Evolutionary conservation across 1,284 basidiomycete species (phyloP).

Genomic region (Austroboletus novae-zelandiae): DNA sequence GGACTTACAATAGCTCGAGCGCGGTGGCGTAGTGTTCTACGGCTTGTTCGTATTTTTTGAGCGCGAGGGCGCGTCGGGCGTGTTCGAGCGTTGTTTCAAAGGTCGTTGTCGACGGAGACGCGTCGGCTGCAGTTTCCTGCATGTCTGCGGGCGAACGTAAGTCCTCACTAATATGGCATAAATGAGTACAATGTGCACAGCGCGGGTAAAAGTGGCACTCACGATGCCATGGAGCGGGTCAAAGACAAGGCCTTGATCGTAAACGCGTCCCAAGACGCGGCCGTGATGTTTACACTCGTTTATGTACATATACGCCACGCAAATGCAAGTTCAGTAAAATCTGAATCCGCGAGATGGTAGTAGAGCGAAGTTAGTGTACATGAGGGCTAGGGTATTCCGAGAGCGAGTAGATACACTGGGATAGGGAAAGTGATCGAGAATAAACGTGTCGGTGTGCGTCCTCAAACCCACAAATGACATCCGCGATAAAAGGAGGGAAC

Average conservation of each 20-base stretch:
- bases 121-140: constrained; percentile 6
- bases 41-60: constrained; percentile 84
- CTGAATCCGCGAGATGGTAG: neutral
- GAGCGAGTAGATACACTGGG: constrained; percentile 26
- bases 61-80: constrained; percentile 83
- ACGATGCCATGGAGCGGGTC: constrained; percentile 23
- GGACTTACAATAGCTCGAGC: constrained; percentile 71
- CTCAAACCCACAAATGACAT: no score
- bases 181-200: neutral
- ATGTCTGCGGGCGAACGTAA: neutral
- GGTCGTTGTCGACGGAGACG: constrained; percentile 27
- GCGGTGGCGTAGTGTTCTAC: constrained; percentile 83
- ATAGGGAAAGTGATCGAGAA: neutral
- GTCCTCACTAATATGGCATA: constrained; percentile 5
- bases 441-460: neutral
- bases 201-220: constrained; percentile 3
- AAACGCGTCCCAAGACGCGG: neutral
- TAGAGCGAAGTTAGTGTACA: neutral
- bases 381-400: constrained; percentile 11
- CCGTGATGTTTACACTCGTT: constrained; percentile 20
- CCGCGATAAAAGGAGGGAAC: no score
- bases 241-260: neutral
- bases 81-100: constrained; percentile 65
- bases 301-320: neutral
- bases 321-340: neutral